A percentile compares a stretch with the other conserved stretches of the same genome.
Conservation (phyloP, 768 basidiomycete species). For the Tylopilus plumbeoviolaceoides region DNA sequence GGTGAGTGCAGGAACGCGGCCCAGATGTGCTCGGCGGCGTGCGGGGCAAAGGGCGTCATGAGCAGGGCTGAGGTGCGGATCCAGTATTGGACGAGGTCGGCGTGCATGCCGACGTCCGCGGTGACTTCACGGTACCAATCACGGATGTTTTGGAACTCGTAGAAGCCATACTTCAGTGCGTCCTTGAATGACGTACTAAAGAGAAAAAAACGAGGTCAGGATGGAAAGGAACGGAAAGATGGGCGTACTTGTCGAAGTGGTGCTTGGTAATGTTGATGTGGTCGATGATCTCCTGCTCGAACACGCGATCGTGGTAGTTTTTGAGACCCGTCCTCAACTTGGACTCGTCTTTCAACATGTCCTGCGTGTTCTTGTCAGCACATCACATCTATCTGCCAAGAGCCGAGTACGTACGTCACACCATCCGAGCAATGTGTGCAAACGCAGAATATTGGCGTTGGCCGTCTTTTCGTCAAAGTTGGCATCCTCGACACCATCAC, state of each 20-base stretch:
- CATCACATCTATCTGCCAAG: background rate
- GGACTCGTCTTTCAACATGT: constrained; percentile 69
- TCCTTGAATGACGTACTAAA: constrained; percentile 91
- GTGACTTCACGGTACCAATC: constrained; percentile 98
- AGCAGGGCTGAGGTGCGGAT: constrained; percentile 77
- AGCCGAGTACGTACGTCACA: constrained; percentile 64
- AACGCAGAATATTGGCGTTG: constrained; percentile 90
- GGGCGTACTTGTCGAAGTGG: constrained; percentile 75
- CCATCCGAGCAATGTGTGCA: constrained; percentile 90
- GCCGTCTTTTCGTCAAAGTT: constrained; percentile 99
- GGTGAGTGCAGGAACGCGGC: constrained; percentile 64
- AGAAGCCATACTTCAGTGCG: constrained; percentile 92
- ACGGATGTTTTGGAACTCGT: constrained; percentile 86
- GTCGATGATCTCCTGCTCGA: constrained; percentile 87
- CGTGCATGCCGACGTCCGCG: constrained; percentile 86
- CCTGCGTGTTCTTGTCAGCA: constrained; percentile 42
- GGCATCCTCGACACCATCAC: constrained; percentile 96
- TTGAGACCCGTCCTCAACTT: constrained; percentile 71
- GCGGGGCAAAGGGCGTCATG: constrained; percentile 84
- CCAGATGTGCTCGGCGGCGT: constrained; percentile 93
- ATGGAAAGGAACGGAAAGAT: background rate
- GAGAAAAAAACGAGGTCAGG: background rate
- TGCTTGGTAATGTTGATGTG: constrained; percentile 78
- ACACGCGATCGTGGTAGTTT: constrained; percentile 82
- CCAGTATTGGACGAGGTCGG: constrained; percentile 81